A percentile compares a stretch with the other conserved stretches of the same genome.
These are phyloP conservation scores for Rosa rugosa DNA, from an alignment of 306 rosid genomes.

Conservation along the genomic window DNA sequence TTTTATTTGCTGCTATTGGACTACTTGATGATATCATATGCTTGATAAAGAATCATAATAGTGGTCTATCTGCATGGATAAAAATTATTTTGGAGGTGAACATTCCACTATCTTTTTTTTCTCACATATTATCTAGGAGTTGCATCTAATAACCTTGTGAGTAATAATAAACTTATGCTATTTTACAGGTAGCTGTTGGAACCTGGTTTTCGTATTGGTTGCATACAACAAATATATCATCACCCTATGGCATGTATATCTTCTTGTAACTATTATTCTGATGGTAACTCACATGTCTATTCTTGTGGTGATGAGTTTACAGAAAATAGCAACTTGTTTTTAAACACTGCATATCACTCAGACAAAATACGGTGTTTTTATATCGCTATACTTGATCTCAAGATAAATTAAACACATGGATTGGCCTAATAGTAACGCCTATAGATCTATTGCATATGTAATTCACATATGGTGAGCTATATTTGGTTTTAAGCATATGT, in stretches of 20 bases:
- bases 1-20: conserved; percentile 90
- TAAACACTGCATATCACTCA: not conserved
- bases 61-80: conserved; percentile 55
- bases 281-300: conserved; percentile 91
- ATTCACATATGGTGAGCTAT: not conserved
- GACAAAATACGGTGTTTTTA: not conserved
- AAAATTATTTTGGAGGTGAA: conserved; percentile 70
- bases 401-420: not conserved
- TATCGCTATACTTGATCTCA: not conserved
- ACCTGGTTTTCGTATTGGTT: conserved; percentile 85
- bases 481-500: not conserved
- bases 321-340: conserved; percentile 26
- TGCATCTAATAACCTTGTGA: conserved; percentile 3
- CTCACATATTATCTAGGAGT: conserved; percentile 14
- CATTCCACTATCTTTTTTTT: conserved; percentile 7
- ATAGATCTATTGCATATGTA: not conserved
- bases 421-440: not conserved
- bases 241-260: conserved; percentile 99
- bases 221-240: conserved; percentile 61
- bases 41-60: conserved; percentile 52
- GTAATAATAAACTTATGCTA: conserved; percentile 27
- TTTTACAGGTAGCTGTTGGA: conserved; percentile 80
- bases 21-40: conserved; percentile 64
- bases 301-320: conserved; percentile 32
- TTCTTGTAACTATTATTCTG: conserved; percentile 85